Percentiles rank a stretch among this genome's conserved stretches.
Evolutionary conservation across 495 filamentous ascomycete genomes (phyloP).

Genomic region (Tuber borchii): DNA sequence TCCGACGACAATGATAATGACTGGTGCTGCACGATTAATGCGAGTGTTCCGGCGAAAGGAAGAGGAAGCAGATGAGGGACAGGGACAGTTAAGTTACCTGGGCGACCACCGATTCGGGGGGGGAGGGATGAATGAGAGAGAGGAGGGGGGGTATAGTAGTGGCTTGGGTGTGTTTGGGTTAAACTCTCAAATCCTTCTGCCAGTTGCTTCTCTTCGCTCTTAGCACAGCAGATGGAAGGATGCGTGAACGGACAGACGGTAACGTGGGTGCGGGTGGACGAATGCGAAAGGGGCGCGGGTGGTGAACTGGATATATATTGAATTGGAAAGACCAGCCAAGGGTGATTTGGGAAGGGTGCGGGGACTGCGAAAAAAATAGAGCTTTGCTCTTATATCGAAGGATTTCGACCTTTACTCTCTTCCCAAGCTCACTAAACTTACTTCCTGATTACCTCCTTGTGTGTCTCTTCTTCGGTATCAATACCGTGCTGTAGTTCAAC

Average conservation of each 20-base stretch:
- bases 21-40: slow-evolving; percentile 21
- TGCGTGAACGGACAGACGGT: not conserved
- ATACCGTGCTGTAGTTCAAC: not conserved
- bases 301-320: slow-evolving; percentile 5
- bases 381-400: slow-evolving; percentile 1
- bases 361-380: slow-evolving; percentile 5
- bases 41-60: not conserved
- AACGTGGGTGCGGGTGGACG: slow-evolving; percentile 1
- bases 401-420: not conserved
- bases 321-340: not conserved
- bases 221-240: slow-evolving; percentile 1
- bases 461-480: not conserved
- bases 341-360: not conserved
- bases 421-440: not conserved
- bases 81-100: slow-evolving; percentile 3
- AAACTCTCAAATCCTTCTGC: not conserved
- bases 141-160: not conserved
- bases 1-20: slow-evolving; percentile 27
- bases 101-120: not conserved
- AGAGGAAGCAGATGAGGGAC: slow-evolving; percentile 12
- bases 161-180: not conserved
- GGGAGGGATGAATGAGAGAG: slow-evolving; percentile 2
- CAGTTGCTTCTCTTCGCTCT: slow-evolving; percentile 1
- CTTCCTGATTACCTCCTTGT: not conserved
- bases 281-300: not conserved